Percentiles rank a stretch among this genome's conserved stretches.
Conservation (phyloP, 1,284 basidiomycete species). For the Schizophyllum amplum region DNA sequence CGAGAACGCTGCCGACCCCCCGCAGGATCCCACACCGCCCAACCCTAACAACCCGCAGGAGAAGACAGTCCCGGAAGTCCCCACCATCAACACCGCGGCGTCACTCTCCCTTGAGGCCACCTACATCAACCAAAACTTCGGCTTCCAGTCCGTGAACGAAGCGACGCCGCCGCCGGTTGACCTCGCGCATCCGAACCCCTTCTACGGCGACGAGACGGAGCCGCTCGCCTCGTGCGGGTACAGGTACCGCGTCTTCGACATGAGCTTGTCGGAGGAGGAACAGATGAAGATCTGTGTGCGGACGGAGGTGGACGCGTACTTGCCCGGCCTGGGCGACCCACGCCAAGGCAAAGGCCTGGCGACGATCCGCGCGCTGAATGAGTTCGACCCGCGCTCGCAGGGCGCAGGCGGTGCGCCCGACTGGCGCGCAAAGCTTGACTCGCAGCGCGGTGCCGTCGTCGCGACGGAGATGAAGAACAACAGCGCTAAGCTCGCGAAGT, state of each 20-base stretch:
- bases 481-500: slow-evolving; percentile 95
- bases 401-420: slow-evolving; percentile 93
- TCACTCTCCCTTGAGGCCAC: slow-evolving; percentile 96
- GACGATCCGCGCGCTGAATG: slow-evolving; percentile 94
- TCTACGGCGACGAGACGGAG: slow-evolving; percentile 95
- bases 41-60: slow-evolving; percentile 71
- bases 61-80: slow-evolving; percentile 54
- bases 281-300: slow-evolving; percentile 89
- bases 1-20: slow-evolving; percentile 96
- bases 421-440: slow-evolving; percentile 94
- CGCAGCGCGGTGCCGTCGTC: slow-evolving; percentile 95
- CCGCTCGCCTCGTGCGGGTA: slow-evolving; percentile 95
- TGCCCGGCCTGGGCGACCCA: slow-evolving; percentile 56
- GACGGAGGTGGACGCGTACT: slow-evolving; percentile 93
- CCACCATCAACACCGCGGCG: slow-evolving; percentile 89
- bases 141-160: slow-evolving; percentile 91
- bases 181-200: slow-evolving; percentile 85
- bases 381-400: slow-evolving; percentile 90
- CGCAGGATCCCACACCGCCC: slow-evolving; percentile 74
- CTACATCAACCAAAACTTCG: slow-evolving; percentile 99
- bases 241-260: slow-evolving; percentile 93
- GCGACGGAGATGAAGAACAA: slow-evolving; percentile 99
- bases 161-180: slow-evolving; percentile 56
- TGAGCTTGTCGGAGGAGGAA: slow-evolving; percentile 85
- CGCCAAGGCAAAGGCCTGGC: slow-evolving; percentile 73